These are phyloP conservation scores for Heterobasidion parviporum DNA, from an alignment of 1,284 basidiomycete species.

Conservation along the genomic window DNA sequence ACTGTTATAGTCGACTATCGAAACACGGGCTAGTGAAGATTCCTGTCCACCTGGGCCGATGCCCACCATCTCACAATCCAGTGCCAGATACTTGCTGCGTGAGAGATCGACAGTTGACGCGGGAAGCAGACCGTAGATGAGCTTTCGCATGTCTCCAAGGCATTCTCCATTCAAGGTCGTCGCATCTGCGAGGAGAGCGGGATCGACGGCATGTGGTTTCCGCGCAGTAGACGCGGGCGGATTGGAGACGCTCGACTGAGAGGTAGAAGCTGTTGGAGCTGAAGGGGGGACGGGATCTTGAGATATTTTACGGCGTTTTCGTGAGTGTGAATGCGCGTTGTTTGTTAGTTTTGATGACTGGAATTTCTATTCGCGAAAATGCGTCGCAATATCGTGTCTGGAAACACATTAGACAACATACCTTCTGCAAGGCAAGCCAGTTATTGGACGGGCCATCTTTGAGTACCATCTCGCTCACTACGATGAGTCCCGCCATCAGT, in stretches of 20 bases:
- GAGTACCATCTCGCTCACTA: not conserved
- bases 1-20: conserved; percentile 88
- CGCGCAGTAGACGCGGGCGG: not conserved
- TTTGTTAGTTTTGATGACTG: not conserved
- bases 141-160: not conserved
- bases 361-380: not conserved
- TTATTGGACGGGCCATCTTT: not conserved
- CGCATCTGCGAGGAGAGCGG: not conserved
- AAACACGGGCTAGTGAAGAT: conserved; percentile 85
- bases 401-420: not conserved
- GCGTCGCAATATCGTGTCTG: not conserved
- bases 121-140: not conserved
- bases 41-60: conserved; percentile 77
- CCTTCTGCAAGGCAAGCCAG: not conserved
- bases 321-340: not conserved
- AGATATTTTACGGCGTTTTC: not conserved
- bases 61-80: conserved; percentile 99
- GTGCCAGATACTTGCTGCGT: not conserved
- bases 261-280: not conserved
- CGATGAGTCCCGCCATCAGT: too few species aligned
- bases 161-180: not conserved
- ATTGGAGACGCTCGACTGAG: not conserved
- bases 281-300: not conserved
- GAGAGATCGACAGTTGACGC: not conserved
- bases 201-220: not conserved